Percentiles rank a stretch among this genome's conserved stretches.
Evolutionary conservation across 306 rosid species (phyloP).

Genomic region (Prunus padus): DNA sequence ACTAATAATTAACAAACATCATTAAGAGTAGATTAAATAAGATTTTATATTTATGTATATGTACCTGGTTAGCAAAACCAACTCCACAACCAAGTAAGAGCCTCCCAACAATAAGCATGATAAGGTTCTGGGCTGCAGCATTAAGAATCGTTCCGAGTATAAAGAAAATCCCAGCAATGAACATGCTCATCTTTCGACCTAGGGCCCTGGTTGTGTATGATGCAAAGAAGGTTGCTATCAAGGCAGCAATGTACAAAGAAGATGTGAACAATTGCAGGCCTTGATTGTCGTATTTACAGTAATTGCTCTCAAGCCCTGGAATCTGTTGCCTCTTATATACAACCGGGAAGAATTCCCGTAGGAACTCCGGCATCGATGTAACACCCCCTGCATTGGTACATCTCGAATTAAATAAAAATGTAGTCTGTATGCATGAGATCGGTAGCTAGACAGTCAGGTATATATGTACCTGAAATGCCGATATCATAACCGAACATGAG

Average conservation of each 20-base stretch:
- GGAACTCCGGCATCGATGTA: constrained; percentile 35
- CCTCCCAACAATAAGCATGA: constrained; percentile 65
- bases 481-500: constrained; percentile 70
- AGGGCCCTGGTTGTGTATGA: constrained; percentile 33
- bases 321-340: constrained; percentile 21
- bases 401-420: neutral
- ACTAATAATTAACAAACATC: neutral
- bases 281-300: constrained; percentile 35
- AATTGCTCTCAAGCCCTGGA: constrained; percentile 21
- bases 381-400: constrained; percentile 26
- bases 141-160: constrained; percentile 44
- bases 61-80: constrained; percentile 71
- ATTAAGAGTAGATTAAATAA: no score
- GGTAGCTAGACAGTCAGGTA: no score
- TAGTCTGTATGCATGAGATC: neutral
- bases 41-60: neutral
- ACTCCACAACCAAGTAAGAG: constrained; percentile 64
- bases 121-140: constrained; percentile 49
- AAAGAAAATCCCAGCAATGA: constrained; percentile 57
- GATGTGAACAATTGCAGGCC: constrained; percentile 33
- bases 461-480: constrained; percentile 50
- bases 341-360: constrained; percentile 25
- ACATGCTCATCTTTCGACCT: constrained; percentile 61
- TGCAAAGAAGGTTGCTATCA: constrained; percentile 26
- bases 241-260: constrained; percentile 34